phyloP scores from a whole-genome alignment of 2,329 filamentous ascomycete species.

The Byssochlamys sp. region DNA sequence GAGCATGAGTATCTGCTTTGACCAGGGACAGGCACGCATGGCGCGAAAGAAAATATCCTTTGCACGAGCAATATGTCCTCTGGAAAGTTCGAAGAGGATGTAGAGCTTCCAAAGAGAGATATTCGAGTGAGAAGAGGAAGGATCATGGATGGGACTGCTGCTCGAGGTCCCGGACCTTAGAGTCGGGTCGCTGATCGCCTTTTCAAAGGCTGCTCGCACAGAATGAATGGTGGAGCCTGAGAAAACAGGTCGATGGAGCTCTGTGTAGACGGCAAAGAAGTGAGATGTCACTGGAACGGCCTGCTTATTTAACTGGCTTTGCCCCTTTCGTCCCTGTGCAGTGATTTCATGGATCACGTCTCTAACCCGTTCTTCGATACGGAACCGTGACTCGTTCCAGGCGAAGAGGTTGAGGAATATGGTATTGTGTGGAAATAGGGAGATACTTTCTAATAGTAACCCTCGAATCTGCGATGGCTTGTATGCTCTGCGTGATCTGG shows the following conservation, averaged over 20 bases:
- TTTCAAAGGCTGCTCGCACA: slow-evolving; percentile 47
- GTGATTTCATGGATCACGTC: slow-evolving; percentile 45
- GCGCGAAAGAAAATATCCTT: slow-evolving; percentile 49
- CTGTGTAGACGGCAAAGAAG: slow-evolving; percentile 47
- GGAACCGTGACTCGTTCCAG: slow-evolving; percentile 63
- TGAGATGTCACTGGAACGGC: slow-evolving; percentile 38
- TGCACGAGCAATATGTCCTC: slow-evolving; percentile 30
- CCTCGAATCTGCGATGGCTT: slow-evolving; percentile 57
- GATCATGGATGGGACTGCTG: slow-evolving; percentile 2
- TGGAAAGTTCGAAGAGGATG: slow-evolving; percentile 39
- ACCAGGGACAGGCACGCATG: slow-evolving; percentile 52
- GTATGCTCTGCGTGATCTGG: slow-evolving; percentile 53
- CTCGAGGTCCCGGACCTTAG: slow-evolving; percentile 5
- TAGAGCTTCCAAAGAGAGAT: slow-evolving; percentile 45
- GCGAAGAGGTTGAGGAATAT: slow-evolving; percentile 63
- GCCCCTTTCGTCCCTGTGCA: background rate
- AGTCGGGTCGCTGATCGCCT: slow-evolving; percentile 33
- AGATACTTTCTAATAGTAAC: slow-evolving; percentile 52
- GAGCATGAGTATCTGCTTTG: slow-evolving; percentile 50
- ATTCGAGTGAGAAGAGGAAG: slow-evolving; percentile 21
- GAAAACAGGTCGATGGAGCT: slow-evolving; percentile 38
- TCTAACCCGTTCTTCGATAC: slow-evolving; percentile 69
- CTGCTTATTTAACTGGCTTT: slow-evolving; percentile 7
- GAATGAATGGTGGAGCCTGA: slow-evolving; percentile 43
- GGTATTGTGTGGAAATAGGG: slow-evolving; percentile 63